phyloP scores from a whole-genome alignment of 306 rosid genomes.

The Vigna trinervia region DNA sequence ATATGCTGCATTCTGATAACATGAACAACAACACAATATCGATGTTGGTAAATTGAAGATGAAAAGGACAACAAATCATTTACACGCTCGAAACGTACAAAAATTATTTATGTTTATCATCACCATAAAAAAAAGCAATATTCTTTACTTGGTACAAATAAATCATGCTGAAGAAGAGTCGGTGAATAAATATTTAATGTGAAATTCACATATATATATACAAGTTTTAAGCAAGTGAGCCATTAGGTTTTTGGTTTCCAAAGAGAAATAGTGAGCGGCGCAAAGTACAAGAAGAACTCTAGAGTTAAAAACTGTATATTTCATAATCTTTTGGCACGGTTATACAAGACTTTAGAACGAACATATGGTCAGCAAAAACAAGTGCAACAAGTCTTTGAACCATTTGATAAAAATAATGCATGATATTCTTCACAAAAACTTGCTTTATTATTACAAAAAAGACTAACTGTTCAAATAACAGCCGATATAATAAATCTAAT shows the following conservation, averaged over 20 bases:
- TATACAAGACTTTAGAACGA: slow-evolving; percentile 7
- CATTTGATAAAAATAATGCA: not conserved
- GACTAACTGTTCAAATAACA: slow-evolving; percentile 14
- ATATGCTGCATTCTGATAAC: slow-evolving; percentile 80
- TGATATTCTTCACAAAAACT: slow-evolving; percentile 1
- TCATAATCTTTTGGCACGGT: not conserved
- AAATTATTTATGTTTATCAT: slow-evolving; percentile 21
- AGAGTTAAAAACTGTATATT: not conserved
- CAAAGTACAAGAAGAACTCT: not conserved
- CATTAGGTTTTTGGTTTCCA: slow-evolving; percentile 3
- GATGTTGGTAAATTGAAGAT: slow-evolving; percentile 37
- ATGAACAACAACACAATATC: slow-evolving; percentile 19
- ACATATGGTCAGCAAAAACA: not conserved
- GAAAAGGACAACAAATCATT: not conserved
- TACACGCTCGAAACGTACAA: not conserved
- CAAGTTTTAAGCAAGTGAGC: not conserved
- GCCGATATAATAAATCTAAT: slow-evolving; percentile 3
- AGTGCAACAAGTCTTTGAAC: not conserved
- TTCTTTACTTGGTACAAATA: slow-evolving; percentile 18
- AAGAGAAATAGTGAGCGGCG: not conserved
- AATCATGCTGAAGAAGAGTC: not conserved
- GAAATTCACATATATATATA: slow-evolving; percentile 21
- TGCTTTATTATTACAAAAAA: not conserved
- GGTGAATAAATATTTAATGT: not conserved
- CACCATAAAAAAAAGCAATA: not conserved